phyloP scores from a whole-genome alignment of 331 rosid genomes.

The Acacia concinna region DNA sequence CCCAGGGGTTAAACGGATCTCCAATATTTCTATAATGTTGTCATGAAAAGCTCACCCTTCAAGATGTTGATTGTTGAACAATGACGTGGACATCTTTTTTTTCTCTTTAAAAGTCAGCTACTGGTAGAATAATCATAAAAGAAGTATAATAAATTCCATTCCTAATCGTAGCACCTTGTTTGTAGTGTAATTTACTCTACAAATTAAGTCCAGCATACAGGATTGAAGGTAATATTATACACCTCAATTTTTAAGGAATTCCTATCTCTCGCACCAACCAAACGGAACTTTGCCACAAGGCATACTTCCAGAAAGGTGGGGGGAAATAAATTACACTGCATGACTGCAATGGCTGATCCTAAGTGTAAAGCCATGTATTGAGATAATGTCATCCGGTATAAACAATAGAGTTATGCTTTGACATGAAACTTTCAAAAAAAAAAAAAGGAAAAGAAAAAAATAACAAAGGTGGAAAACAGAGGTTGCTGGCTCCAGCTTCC shows the following conservation, averaged over 20 bases:
- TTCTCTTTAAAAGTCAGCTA: neutral
- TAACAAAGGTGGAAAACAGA: slow-evolving; percentile 12
- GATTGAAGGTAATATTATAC: neutral
- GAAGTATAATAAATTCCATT: neutral
- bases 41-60: neutral
- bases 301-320: neutral
- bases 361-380: slow-evolving; percentile 28
- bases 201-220: no score
- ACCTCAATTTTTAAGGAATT: neutral
- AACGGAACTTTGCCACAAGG: neutral
- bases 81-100: neutral
- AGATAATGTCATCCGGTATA: slow-evolving; percentile 34
- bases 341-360: slow-evolving; percentile 25
- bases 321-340: slow-evolving; percentile 16
- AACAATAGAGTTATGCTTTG: slow-evolving; percentile 25
- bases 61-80: neutral
- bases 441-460: neutral
- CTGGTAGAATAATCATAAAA: neutral
- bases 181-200: no score
- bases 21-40: neutral
- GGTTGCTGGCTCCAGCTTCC: slow-evolving; percentile 24
- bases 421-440: neutral
- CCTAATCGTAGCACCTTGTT: no score
- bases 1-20: neutral
- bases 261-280: neutral